Conservation (phyloP, 495 filamentous ascomycete genomes). For the Lasiosphaeria miniovina region DNA sequence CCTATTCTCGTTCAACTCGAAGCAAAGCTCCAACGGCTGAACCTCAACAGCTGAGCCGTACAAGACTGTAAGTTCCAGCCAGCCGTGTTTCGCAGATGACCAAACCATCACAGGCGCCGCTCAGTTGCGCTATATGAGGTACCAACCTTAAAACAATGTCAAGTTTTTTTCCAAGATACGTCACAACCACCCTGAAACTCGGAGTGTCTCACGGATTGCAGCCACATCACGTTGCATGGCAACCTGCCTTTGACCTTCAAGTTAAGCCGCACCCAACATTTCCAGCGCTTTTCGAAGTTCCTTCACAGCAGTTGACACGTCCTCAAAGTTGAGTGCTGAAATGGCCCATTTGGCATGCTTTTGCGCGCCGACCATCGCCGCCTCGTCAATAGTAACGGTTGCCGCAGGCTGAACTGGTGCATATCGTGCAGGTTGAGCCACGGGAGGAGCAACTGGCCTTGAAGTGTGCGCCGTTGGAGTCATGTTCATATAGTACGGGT, state of each 20-base stretch:
- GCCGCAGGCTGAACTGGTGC: slow-evolving; percentile 11
- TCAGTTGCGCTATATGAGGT: too few species aligned
- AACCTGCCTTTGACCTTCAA: neutral
- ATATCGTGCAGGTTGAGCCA: slow-evolving; percentile 12
- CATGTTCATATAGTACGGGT: slow-evolving; percentile 21
- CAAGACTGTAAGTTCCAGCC: too few species aligned
- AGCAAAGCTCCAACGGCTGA: too few species aligned
- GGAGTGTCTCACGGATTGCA: too few species aligned
- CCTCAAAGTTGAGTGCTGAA: slow-evolving; percentile 94
- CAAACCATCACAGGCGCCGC: too few species aligned
- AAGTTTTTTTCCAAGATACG: too few species aligned
- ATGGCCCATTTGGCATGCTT: slow-evolving; percentile 98
- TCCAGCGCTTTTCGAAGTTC: slow-evolving; percentile 75
- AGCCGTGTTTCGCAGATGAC: too few species aligned
- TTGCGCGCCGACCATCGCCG: slow-evolving; percentile 72
- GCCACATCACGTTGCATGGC: too few species aligned
- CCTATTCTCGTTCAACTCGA: too few species aligned
- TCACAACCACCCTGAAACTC: too few species aligned
- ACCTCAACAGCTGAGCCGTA: too few species aligned
- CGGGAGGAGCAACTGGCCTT: slow-evolving; percentile 13
- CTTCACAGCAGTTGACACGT: slow-evolving; percentile 84
- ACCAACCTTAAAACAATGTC: too few species aligned
- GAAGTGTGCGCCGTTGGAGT: slow-evolving; percentile 19
- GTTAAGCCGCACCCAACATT: slow-evolving; percentile 54
- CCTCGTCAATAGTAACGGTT: slow-evolving; percentile 58